Conservation (phyloP, 176 grass and related monocot genomes). For the Oryza rufipogon region DNA sequence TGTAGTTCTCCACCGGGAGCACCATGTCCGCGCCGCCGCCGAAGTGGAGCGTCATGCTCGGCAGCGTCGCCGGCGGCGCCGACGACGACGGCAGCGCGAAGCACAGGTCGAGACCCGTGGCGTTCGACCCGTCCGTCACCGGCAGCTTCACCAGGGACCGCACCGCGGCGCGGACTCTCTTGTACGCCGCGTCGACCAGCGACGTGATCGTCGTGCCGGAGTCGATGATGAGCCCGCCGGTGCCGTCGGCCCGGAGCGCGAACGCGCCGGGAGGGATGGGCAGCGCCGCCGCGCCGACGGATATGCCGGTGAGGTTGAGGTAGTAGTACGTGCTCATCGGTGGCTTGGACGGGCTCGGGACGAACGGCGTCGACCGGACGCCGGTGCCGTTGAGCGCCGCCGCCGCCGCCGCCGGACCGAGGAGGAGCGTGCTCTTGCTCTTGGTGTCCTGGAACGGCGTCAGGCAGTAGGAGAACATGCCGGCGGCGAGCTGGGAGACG, state of each 20-base stretch:
- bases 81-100: constrained; percentile 43
- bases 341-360: constrained; percentile 40
- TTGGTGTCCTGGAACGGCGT: constrained; percentile 55
- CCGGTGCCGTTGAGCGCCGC: constrained; percentile 38
- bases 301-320: constrained; percentile 64
- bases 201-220: constrained; percentile 64
- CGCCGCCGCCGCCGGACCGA: constrained; percentile 42
- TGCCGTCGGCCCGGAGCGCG: constrained; percentile 40
- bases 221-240: constrained; percentile 72
- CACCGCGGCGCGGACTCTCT: constrained; percentile 37
- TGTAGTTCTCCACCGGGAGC: constrained; percentile 59
- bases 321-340: constrained; percentile 67
- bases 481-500: constrained; percentile 64
- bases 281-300: constrained; percentile 47
- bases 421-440: constrained; percentile 55
- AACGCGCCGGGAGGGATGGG: constrained; percentile 38
- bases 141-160: constrained; percentile 41
- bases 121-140: constrained; percentile 17
- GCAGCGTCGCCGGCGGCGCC: constrained; percentile 47
- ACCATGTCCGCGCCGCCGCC: constrained; percentile 60
- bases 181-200: constrained; percentile 44
- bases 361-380: constrained; percentile 59
- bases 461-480: constrained; percentile 78
- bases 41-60: constrained; percentile 59
- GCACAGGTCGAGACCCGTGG: constrained; percentile 56